These are phyloP conservation scores for Voacanga thouarsii DNA, from an alignment of 257 asterid genomes.

Conservation along the genomic window DNA sequence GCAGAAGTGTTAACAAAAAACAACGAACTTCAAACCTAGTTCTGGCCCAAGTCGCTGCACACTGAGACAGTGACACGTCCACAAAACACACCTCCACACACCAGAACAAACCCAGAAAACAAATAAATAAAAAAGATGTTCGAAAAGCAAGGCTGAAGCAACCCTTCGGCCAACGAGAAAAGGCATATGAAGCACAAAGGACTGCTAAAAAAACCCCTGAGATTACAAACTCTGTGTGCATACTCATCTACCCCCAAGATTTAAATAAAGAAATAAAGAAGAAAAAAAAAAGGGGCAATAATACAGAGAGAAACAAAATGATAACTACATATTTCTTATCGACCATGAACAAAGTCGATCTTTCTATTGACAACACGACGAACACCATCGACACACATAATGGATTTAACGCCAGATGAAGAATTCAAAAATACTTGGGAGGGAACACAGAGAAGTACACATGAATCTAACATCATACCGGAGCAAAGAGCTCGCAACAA, in stretches of 20 bases:
- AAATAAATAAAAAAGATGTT: no score
- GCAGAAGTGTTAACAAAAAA: background rate
- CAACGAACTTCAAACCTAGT: background rate
- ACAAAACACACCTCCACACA: background rate
- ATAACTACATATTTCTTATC: background rate
- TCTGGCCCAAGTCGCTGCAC: background rate
- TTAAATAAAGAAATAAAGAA: no score
- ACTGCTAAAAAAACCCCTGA: background rate
- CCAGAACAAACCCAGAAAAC: background rate
- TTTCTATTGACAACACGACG: background rate
- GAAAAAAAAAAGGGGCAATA: no score
- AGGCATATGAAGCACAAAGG: background rate
- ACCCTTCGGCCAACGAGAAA: background rate
- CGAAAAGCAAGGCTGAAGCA: background rate
- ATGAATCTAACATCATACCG: constrained; percentile 15
- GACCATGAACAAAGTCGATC: background rate
- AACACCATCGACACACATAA: background rate
- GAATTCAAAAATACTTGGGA: background rate
- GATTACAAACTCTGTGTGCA: background rate
- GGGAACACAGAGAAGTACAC: background rate
- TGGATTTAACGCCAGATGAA: background rate
- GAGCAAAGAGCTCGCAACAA: background rate
- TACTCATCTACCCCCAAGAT: no score
- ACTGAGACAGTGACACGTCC: background rate
- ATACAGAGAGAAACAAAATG: background rate